Evolutionary conservation across 345 rosid genomes (phyloP).

Genomic region (Corchorus olitorius): DNA sequence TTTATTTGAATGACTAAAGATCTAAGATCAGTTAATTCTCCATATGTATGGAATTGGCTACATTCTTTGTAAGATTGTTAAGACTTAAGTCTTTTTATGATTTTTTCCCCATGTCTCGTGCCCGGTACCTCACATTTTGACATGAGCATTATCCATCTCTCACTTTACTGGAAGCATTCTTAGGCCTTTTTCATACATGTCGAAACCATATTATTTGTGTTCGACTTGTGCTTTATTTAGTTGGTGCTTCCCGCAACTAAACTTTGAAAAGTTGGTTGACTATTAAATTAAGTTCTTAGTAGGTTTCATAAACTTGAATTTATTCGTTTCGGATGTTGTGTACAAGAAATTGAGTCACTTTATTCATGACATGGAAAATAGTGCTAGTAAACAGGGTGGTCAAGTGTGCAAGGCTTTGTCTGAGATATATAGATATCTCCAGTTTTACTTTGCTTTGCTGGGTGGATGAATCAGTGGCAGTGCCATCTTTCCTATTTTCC

Average conservation of each 20-base stretch:
- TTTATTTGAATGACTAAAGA: neutral
- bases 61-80: neutral
- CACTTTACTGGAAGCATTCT: neutral
- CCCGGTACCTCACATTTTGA: neutral
- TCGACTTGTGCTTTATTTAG: neutral
- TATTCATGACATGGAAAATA: neutral
- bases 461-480: neutral
- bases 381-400: neutral
- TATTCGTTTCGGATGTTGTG: neutral
- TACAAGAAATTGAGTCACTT: neutral
- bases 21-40: neutral
- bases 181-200: neutral
- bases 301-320: slow-evolving; percentile 1
- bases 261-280: neutral
- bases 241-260: neutral
- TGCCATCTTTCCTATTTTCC: neutral
- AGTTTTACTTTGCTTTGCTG: neutral
- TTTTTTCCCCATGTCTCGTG: neutral
- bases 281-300: neutral
- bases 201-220: neutral
- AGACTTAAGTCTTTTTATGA: neutral
- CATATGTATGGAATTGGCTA: neutral
- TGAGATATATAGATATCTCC: neutral
- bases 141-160: neutral
- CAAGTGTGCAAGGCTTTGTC: neutral